Percentiles rank a stretch among this genome's conserved stretches.
Conservation (phyloP, 331 rosid genomes). For the Prunus yedoensis region DNA sequence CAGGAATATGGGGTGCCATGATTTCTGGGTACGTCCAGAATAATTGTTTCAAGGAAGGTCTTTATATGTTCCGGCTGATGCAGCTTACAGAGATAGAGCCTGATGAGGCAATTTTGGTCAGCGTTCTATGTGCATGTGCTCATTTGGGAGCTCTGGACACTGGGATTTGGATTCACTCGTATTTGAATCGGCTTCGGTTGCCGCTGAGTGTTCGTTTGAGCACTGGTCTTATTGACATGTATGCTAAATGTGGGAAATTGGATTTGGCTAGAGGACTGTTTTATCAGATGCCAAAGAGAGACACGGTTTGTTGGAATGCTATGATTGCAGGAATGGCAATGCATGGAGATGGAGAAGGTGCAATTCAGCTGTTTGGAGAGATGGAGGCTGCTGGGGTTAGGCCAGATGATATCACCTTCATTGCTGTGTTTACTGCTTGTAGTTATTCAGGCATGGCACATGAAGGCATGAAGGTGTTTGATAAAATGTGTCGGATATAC, state of each 20-base stretch:
- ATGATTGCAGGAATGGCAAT: conserved; percentile 73
- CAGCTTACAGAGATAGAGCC: conserved; percentile 48
- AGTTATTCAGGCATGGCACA: conserved; percentile 62
- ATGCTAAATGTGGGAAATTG: conserved; percentile 72
- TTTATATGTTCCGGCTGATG: conserved; percentile 56
- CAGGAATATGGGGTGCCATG: conserved; percentile 84
- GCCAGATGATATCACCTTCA: conserved; percentile 75
- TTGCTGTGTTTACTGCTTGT: conserved; percentile 71
- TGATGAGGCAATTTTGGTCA: conserved; percentile 65
- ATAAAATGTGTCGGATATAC: conserved; percentile 51
- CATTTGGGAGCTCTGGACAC: conserved; percentile 65
- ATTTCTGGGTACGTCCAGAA: conserved; percentile 75
- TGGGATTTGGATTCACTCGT: conserved; percentile 69
- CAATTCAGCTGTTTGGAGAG: conserved; percentile 47
- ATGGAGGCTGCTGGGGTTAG: conserved; percentile 47
- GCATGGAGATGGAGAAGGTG: conserved; percentile 65
- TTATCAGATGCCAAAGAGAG: conserved; percentile 40
- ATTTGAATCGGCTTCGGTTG: conserved; percentile 30
- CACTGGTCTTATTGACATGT: conserved; percentile 74
- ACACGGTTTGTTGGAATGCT: conserved; percentile 69
- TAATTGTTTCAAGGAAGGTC: conserved; percentile 68
- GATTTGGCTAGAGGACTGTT: conserved; percentile 46
- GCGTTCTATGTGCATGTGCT: conserved; percentile 73
- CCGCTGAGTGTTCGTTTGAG: conserved; percentile 47
- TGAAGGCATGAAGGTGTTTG: conserved; percentile 49